These are phyloP conservation scores for Coemansia furcata DNA, from an alignment of 192 early-diverging fungal species.

Conservation along the genomic window DNA sequence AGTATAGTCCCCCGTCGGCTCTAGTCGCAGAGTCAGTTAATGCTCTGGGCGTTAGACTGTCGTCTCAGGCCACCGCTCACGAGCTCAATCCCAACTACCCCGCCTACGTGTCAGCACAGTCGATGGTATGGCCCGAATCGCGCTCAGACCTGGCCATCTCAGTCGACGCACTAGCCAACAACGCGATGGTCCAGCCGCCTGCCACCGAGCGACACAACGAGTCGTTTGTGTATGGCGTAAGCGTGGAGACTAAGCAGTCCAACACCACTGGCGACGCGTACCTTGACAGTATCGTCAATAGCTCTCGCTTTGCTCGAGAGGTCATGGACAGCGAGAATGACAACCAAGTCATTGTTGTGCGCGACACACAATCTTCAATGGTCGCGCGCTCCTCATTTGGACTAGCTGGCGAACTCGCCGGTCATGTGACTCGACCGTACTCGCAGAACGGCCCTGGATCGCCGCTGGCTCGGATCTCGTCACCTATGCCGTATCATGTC, in stretches of 20 bases:
- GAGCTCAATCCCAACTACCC: slow-evolving; percentile 11
- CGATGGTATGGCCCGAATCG: slow-evolving; percentile 29
- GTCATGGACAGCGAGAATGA: slow-evolving; percentile 22
- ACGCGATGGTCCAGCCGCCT: not conserved
- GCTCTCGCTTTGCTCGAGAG: slow-evolving; percentile 46
- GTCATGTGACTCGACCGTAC: not conserved
- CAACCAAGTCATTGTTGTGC: slow-evolving; percentile 23
- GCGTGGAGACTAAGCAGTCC: not conserved
- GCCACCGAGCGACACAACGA: slow-evolving; percentile 11
- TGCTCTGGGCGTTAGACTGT: not conserved
- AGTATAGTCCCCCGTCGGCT: not conserved
- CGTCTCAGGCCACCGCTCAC: slow-evolving; percentile 16
- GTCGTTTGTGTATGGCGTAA: slow-evolving; percentile 44
- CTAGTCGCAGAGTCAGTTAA: not conserved
- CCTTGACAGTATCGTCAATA: slow-evolving; percentile 46
- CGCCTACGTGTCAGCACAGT: slow-evolving; percentile 10
- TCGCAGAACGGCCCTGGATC: not conserved
- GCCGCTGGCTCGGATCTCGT: slow-evolving; percentile 20
- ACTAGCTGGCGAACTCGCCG: slow-evolving; percentile 9
- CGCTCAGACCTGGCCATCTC: slow-evolving; percentile 2
- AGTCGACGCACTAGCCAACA: not conserved
- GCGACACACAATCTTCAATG: not conserved
- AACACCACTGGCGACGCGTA: slow-evolving; percentile 40
- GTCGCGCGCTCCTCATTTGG: slow-evolving; percentile 5
- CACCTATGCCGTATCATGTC: slow-evolving; percentile 42